Evolutionary conservation across 495 filamentous ascomycete genomes (phyloP), one percentile per base, ranked within the genome.

Genomic region (Schizothecium vesticola): DNA sequence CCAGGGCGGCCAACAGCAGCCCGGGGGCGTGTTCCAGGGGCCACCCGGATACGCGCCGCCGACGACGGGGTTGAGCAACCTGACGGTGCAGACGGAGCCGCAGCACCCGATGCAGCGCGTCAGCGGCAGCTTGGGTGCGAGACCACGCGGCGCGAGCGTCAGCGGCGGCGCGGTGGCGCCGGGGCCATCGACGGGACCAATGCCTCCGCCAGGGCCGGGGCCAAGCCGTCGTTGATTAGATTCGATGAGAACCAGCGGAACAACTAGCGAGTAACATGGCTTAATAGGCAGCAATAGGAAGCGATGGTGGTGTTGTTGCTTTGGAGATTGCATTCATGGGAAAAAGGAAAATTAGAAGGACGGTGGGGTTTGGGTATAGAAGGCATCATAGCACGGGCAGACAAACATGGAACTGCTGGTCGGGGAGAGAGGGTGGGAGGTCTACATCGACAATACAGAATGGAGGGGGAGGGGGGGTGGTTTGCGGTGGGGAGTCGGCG

Each of bases 101-200:
- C 67, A 56, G 25, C 33, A 16, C 33, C 57, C 69, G 26, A 36
- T 69, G 11, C 72, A 73, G 69, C 61, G 58, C 59, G 68, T 28
- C n/a, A 64, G 59, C 19, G 57, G 55, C 65, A 61, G 12, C 1
- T 31, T 28, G 43, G 75, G 75, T 16, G 66, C 69, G 7, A 69
- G 76, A 56, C 55, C 72, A 3, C 65, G 74, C n/a, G 75, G 74
- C 1, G 68, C 74, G 19, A 77, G 75, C 57, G 71, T 76, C 13
- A 69, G 63, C 25, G 33, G 26, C 33, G 33, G 33, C 13, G 12
- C 33, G 13, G 33, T 43, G 33, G 33, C 33, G 33, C 33, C 33
- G 33, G 33, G 33, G 13, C 33, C 33, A 28, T 26, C 59, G 16
- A 9, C 59, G 24, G 33, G 33, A 13, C 33, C 33, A 43, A 43